A percentile compares a stretch with the other conserved stretches of the same genome.
These are phyloP conservation scores for Schizonepeta tenuifolia DNA, from an alignment of 257 asterid genomes.

Conservation along the genomic window DNA sequence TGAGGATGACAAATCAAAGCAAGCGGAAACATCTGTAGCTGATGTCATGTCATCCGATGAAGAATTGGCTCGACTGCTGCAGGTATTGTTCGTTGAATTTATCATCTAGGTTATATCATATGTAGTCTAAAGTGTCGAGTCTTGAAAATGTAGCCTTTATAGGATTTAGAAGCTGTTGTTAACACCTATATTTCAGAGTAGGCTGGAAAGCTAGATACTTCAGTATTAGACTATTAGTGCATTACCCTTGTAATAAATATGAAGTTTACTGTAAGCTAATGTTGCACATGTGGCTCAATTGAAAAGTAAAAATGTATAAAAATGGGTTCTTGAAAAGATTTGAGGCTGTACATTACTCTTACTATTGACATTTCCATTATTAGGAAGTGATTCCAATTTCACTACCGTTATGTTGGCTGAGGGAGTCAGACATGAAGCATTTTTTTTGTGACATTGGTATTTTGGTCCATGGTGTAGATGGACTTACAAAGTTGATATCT, in stretches of 20 bases:
- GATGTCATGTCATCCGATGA: slow-evolving; percentile 67
- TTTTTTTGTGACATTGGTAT: slow-evolving; percentile 12
- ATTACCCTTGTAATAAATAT: slow-evolving; percentile 13
- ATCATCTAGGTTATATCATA: slow-evolving; percentile 4
- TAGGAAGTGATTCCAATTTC: not conserved
- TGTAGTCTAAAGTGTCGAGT: slow-evolving; percentile 11
- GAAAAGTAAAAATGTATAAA: not conserved
- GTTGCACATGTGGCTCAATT: too few relatives aligned
- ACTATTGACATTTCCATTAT: slow-evolving; percentile 6
- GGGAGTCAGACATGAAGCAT: not conserved
- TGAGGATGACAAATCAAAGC: slow-evolving; percentile 43
- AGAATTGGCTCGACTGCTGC: slow-evolving; percentile 80
- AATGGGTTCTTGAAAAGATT: not conserved
- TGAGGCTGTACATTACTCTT: slow-evolving; percentile 7
- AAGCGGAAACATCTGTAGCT: slow-evolving; percentile 40
- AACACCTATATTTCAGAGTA: slow-evolving; percentile 12
- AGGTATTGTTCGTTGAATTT: slow-evolving; percentile 51
- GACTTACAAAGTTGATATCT: slow-evolving; percentile 5
- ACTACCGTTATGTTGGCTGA: not conserved
- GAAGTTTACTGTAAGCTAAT: too few relatives aligned
- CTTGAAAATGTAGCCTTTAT: slow-evolving; percentile 14
- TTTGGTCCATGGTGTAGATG: slow-evolving; percentile 3
- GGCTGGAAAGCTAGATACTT: slow-evolving; percentile 12
- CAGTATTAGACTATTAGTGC: too few relatives aligned
- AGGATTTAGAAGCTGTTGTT: slow-evolving; percentile 10